These are phyloP conservation scores for Fusarium sp. DNA, from an alignment of 2,329 filamentous ascomycete species.

Conservation along the genomic window DNA sequence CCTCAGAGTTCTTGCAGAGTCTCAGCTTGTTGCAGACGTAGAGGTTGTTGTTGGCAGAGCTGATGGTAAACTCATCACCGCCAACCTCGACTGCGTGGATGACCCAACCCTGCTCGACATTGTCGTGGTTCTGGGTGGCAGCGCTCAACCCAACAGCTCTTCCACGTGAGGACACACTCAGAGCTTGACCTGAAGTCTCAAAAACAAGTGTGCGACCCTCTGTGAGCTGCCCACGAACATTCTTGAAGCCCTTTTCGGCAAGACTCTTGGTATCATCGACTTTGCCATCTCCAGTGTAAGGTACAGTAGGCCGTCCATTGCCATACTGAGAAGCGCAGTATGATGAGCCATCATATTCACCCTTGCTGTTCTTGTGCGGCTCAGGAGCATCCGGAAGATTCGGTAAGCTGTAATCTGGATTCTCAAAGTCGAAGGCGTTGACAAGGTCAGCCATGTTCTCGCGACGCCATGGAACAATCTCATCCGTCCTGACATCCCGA, in stretches of 20 bases:
- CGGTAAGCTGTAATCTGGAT: constrained; percentile 63
- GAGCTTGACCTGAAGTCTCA: background rate
- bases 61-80: background rate
- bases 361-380: background rate
- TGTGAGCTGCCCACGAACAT: background rate
- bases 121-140: background rate
- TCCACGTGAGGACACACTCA: background rate
- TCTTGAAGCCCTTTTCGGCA: background rate
- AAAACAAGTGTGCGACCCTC: background rate
- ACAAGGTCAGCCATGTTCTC: constrained; percentile 51
- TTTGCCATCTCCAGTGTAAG: background rate
- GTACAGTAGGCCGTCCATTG: background rate
- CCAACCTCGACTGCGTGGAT: background rate
- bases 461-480: constrained; percentile 49
- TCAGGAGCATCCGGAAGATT: constrained; percentile 50
- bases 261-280: background rate
- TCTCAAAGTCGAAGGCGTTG: constrained; percentile 58
- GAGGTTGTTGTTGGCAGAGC: background rate
- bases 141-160: background rate
- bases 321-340: background rate
- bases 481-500: constrained; percentile 51
- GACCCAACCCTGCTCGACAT: background rate
- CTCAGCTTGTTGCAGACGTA: background rate
- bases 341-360: background rate
- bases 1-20: background rate